Percentiles rank a stretch among this genome's conserved stretches.
These are phyloP conservation scores for Xylaria sp. DNA, from an alignment of 2,329 filamentous ascomycete species.

Conservation along the genomic window DNA sequence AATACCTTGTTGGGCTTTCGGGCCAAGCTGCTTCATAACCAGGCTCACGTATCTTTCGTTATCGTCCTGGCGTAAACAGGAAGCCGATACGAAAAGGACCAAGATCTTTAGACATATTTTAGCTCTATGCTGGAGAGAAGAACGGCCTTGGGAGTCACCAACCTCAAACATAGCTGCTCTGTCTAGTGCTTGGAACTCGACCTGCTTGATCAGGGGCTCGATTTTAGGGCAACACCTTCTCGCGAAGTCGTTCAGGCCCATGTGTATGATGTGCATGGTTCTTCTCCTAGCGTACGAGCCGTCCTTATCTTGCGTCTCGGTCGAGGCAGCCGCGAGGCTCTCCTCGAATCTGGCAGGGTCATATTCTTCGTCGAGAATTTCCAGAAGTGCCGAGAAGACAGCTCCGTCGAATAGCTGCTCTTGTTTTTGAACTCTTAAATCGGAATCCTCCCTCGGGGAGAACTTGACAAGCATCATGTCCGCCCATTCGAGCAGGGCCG, in stretches of 20 bases:
- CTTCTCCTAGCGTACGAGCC: too few species aligned
- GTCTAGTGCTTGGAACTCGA: conserved; percentile 61
- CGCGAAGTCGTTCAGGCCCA: conserved; percentile 58
- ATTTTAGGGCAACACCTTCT: conserved; percentile 55
- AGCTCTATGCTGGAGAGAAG: conserved; percentile 4
- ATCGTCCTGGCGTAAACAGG: conserved; percentile 27
- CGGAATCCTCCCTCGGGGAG: conserved; percentile 38
- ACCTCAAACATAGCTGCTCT: conserved; percentile 54
- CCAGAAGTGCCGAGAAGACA: conserved; percentile 57
- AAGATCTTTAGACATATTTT: conserved; percentile 29
- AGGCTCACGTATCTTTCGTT: conserved; percentile 28
- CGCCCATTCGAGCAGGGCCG: conserved; percentile 36
- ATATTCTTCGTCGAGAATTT: conserved; percentile 61
- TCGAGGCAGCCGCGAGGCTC: conserved; percentile 43
- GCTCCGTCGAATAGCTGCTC: conserved; percentile 57
- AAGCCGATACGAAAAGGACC: conserved; percentile 29
- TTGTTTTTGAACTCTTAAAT: conserved; percentile 51
- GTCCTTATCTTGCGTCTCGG: too few species aligned
- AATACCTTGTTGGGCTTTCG: conserved; percentile 31
- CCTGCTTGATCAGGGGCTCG: conserved; percentile 53
- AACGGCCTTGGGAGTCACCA: conserved; percentile 7
- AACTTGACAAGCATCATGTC: conserved; percentile 24
- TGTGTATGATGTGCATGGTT: conserved; percentile 50
- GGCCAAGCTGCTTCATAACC: conserved; percentile 20
- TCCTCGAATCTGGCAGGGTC: conserved; percentile 56